Base-by-base conservation (phyloP, 257 asterid species). In the Jaltomata sinuosa region DNA sequence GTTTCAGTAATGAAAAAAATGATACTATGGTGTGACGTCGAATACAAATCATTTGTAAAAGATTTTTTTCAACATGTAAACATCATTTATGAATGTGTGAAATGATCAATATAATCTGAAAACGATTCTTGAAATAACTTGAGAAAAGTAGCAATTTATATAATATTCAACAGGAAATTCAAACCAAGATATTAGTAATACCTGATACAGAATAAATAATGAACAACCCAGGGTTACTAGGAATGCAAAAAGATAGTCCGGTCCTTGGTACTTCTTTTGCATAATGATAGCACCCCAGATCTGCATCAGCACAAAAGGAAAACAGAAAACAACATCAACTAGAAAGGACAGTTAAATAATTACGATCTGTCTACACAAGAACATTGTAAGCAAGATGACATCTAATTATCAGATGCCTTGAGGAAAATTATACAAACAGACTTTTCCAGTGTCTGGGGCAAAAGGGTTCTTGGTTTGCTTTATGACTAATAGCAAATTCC, bases 211-310 rank as follows among this genome's bases (percentile, higher is more conserved):
- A 89, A 97, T 94, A 89, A 97, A 97, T 85, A 95, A 88, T 40
- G 98, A 93, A 91, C 99, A 97, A 52, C 99, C 99, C 87, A 95
- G 74, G 11, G 97, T 97, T 84, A 97, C 98, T 47, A 93, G 83
- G 84, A 93, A 71, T 52, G 99, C 92, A 68, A 95, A 85, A 62
- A 93, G 81, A 92, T 95, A 97, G 90, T 97, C 99, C 54, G 85
- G 94, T 61, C 91, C 91, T 64, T 86, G 90, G 91, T 97, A 95
- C 93, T 87, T 97, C 91, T 97, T 97, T 90, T 95, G 99, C 99
- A 97, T 97, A 83, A 97, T 97, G 84, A 89, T 40, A 84, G 97
- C 91, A 77, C 99, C 99, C 98, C 99, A 97, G 47, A 97, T 87
- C 99, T 97, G 98, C 94, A 90, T 31, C 78, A 80, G 12, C 88